Evolutionary conservation across 2,329 filamentous ascomycete genomes (phyloP), one percentile per base, ranked within the genome.

Genomic region (Pseudogymnoascus sp.): DNA sequence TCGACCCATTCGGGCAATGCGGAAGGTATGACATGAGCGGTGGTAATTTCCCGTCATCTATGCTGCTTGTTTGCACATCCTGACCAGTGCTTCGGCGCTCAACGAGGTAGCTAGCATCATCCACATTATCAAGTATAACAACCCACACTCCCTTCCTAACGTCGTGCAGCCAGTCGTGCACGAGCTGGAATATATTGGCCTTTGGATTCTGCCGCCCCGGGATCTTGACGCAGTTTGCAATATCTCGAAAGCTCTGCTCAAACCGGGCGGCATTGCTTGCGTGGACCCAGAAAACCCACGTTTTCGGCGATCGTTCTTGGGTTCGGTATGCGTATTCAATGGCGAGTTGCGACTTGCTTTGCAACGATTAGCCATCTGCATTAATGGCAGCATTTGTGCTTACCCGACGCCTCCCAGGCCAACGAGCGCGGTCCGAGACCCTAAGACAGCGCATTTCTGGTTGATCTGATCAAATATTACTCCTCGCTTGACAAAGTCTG

Each of bases 231-330:
- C 42, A 61, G 36, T 73, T 67, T 23, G 74, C 73, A 66, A 78
- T 72, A n/a, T 74, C 69, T 61, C 67, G 69, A 64, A 70, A 75
- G 36, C 70, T 70, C 62, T 75, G 69, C 64, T 77, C 71, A 56
- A 76, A 75, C 6, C 74, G 68, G 38, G 70, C 66, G 0, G 66
- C 65, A 60, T 72, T 74, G 61, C 70, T 73, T 1, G 73, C 72
- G 64, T 77, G 68, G 5, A 77, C 67, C 76, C 73, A 79, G 63
- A 77, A 76, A 34, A 77, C 67, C 68, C 68, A 74, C 14, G 68
- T 73, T n/a, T 69, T 34, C 0, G 70, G 69, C 21, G 66, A 71
- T 23, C 61, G 61, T 0, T 71, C 65, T 64, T 66, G 67, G n/a
- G 69, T 64, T 56, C 65, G 67, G 63, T 78, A 71, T 0, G 70